phyloP scores from a whole-genome alignment of 345 rosid species.

The Sonneratia caseolaris region DNA sequence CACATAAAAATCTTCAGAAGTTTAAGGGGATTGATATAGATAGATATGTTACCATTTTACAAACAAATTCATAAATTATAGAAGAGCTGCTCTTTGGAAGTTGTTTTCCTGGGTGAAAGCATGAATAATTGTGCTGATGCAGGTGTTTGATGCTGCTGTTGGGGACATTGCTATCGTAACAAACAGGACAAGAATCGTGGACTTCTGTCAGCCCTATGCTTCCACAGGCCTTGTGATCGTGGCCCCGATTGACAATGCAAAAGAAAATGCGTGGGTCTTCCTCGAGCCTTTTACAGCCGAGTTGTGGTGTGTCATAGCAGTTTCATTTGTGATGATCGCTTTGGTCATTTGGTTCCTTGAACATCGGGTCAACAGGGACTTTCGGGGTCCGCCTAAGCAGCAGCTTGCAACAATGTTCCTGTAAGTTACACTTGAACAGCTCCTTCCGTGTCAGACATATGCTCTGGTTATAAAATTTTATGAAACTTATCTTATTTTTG shows the following conservation, averaged over 20 bases:
- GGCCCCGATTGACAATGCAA: conserved; percentile 33
- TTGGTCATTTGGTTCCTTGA: conserved; percentile 74
- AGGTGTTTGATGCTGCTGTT: conserved; percentile 59
- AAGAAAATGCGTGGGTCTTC: conserved; percentile 52
- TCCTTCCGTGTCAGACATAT: conserved; percentile 44
- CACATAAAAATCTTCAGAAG: too few species aligned
- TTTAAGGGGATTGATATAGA: too few species aligned
- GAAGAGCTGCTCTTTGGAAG: neutral
- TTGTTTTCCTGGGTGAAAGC: neutral
- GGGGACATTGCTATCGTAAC: conserved; percentile 64
- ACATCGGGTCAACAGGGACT: conserved; percentile 63
- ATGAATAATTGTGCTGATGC: conserved; percentile 2
- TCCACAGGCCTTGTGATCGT: conserved; percentile 67
- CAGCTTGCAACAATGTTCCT: conserved; percentile 50
- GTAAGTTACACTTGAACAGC: conserved; percentile 28
- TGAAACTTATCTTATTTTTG: conserved; percentile 6
- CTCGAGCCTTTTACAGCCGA: conserved; percentile 56
- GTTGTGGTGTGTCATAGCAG: conserved; percentile 50
- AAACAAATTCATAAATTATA: too few species aligned
- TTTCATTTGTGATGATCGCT: conserved; percentile 44
- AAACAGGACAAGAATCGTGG: conserved; percentile 43
- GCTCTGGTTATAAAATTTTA: conserved; percentile 18
- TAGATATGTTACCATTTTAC: too few species aligned
- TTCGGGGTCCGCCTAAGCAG: conserved; percentile 56
- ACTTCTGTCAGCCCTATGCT: conserved; percentile 67